phyloP scores from a whole-genome alignment of 2,329 filamentous ascomycete species.

The Hypomyces perniciosus region DNA sequence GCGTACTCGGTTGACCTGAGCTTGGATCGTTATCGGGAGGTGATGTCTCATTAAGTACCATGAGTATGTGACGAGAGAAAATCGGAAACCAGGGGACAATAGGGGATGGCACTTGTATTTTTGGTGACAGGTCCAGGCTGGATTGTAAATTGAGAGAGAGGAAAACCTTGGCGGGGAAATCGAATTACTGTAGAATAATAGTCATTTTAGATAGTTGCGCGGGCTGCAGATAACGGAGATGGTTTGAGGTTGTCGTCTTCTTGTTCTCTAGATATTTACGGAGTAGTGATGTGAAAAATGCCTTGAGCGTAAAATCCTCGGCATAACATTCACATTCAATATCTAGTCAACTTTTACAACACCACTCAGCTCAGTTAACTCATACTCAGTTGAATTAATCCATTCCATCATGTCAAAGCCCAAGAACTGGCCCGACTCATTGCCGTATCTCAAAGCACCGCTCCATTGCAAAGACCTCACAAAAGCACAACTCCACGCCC shows the following conservation, averaged over 20 bases:
- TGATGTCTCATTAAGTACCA: slow-evolving; percentile 44
- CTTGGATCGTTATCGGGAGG: slow-evolving; percentile 59
- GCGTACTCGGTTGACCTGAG: slow-evolving; percentile 66
- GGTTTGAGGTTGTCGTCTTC: too few species aligned
- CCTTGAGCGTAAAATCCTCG: slow-evolving; percentile 4
- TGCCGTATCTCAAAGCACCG: slow-evolving; percentile 49
- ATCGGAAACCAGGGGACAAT: not conserved
- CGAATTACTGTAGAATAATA: slow-evolving; percentile 9
- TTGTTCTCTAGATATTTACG: too few species aligned
- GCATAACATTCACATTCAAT: not conserved
- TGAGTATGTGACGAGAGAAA: not conserved
- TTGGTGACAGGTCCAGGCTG: not conserved
- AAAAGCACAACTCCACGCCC: slow-evolving; percentile 32
- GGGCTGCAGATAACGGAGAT: too few species aligned
- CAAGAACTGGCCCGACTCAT: slow-evolving; percentile 51
- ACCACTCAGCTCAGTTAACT: not conserved
- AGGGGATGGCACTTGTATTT: not conserved
- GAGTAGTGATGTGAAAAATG: not conserved
- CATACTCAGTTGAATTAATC: too few species aligned
- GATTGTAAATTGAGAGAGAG: not conserved
- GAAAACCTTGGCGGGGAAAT: not conserved
- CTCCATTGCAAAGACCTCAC: slow-evolving; percentile 42
- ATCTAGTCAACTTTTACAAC: not conserved
- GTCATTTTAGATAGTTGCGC: slow-evolving; percentile 1
- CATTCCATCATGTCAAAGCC: slow-evolving; percentile 32